Evolutionary conservation across 2,329 filamentous ascomycete genomes (phyloP).

Genomic region (Colletotrichum sublineola): DNA sequence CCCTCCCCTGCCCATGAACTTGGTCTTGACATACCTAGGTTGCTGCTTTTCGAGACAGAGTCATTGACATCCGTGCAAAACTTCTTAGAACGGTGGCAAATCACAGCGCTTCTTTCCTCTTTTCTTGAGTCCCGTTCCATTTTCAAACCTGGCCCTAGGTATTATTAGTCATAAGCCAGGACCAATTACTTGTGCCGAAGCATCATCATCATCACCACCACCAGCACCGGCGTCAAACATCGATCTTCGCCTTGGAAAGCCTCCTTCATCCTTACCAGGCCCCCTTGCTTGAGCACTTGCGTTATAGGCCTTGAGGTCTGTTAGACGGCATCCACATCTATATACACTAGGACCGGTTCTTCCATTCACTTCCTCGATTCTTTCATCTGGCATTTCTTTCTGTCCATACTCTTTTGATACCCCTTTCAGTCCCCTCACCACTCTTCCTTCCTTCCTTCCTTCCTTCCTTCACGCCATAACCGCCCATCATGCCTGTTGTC

Average conservation of each 20-base stretch:
- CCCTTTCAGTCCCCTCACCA: slow-evolving; percentile 27
- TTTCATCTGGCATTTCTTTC: slow-evolving; percentile 22
- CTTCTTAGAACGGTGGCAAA: slow-evolving; percentile 22
- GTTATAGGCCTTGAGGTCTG: background rate
- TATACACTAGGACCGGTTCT: slow-evolving; percentile 1
- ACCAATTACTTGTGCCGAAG: slow-evolving; percentile 24
- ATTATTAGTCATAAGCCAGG: slow-evolving; percentile 34
- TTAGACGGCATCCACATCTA: background rate
- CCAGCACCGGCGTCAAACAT: background rate
- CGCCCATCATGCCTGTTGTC: slow-evolving; percentile 83
- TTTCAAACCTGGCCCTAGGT: background rate
- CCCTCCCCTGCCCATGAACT: background rate
- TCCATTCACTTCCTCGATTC: slow-evolving; percentile 5
- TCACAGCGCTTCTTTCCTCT: slow-evolving; percentile 11
- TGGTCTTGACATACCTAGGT: background rate
- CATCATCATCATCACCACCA: slow-evolving; percentile 23
- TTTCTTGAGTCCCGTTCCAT: slow-evolving; percentile 5
- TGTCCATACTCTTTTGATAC: slow-evolving; percentile 40
- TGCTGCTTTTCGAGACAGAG: background rate
- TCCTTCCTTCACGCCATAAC: background rate
- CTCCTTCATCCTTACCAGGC: background rate
- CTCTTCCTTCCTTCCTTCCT: background rate
- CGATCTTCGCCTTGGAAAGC: background rate
- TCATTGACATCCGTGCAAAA: slow-evolving; percentile 16
- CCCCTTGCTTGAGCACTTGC: background rate